A percentile compares a stretch with the other conserved stretches of the same genome.
Conservation (phyloP, 495 filamentous ascomycete species). For the Astrothelium macrocarpum region DNA sequence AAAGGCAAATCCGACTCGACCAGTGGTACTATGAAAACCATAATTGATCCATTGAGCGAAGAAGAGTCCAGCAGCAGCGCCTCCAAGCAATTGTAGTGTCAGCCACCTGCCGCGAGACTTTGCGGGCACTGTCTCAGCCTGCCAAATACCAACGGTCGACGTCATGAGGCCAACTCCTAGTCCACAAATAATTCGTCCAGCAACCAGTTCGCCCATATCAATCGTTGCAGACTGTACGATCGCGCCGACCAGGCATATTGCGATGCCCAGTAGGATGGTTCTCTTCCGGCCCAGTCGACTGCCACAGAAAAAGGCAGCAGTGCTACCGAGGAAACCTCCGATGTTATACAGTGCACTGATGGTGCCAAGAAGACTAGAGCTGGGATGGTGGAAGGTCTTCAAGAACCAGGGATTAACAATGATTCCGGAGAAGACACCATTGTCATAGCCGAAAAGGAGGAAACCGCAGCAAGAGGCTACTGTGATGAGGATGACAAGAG, state of each 20-base stretch:
- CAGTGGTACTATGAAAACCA: constrained; percentile 11
- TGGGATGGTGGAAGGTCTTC: constrained; percentile 16
- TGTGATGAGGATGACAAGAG: neutral
- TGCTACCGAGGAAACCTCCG: constrained; percentile 54
- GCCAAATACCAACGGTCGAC: constrained; percentile 26
- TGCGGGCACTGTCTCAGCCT: constrained; percentile 21
- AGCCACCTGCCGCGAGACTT: constrained; percentile 6
- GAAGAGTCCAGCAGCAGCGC: constrained; percentile 21
- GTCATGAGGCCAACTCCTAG: constrained; percentile 29
- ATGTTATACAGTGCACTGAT: constrained; percentile 59
- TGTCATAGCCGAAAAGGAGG: constrained; percentile 21
- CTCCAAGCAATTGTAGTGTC: constrained; percentile 19
- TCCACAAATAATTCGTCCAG: constrained; percentile 25
- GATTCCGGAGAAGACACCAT: constrained; percentile 24
- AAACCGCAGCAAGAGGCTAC: neutral
- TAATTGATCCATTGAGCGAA: constrained; percentile 16
- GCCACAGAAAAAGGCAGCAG: constrained; percentile 50
- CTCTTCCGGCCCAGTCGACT: constrained; percentile 51
- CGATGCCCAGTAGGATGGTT: constrained; percentile 33
- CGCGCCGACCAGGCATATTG: constrained; percentile 22
- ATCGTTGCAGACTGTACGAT: constrained; percentile 26
- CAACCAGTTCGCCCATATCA: constrained; percentile 24
- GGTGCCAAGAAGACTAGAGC: constrained; percentile 40
- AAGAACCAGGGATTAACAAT: constrained; percentile 17
- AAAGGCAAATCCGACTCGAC: constrained; percentile 16